Base-by-base conservation (phyloP, 2,329 filamentous ascomycete species). In the Zymoseptoria passerinii region DNA sequence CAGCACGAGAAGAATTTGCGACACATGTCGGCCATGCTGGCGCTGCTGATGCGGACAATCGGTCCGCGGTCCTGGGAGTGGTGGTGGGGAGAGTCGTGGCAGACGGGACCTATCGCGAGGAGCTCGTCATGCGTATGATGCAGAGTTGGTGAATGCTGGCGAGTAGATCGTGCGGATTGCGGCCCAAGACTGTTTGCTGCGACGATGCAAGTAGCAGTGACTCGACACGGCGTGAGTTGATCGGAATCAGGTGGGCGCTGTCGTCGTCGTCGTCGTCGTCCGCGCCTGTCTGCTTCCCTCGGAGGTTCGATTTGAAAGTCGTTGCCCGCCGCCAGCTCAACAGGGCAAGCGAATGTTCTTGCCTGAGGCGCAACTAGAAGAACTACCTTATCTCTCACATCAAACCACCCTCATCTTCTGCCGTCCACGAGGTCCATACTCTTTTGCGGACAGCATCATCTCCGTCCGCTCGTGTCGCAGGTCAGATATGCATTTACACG, bases 1-100 rank as follows among this genome's bases (percentile, higher is more conserved):
- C 70, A 72, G 59, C 70, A 72, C 54, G 59, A 66, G 64, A 71
- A 72, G 58, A 72, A 58, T 58, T 59, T 63, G 54, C 66, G 63
- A 62, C 67, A 72, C 50, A 71, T 56, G 58, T 68, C 65, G 57
- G 65, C 68, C 66, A 71, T 69, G 62, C 48, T 63, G 56, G 48
- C 53, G 59, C 54, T 60, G 61, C 61, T 57, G 48, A 61, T 60
- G 61, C 59, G 55, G 49, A 57, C 57, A 55, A 58, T 60, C 63
- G 53, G n/a, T 44, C 40, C 40, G 52, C 23, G 28, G 53, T 50
- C 35, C 40, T 57, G 44, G n/a, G 44, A 29, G 48, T 28, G 40
- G 28, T 29, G 13, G 10, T 16, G 35, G 23, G 23, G 35, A n/a
- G 35, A 16, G 35, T 44, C 35, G 35, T 44, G 35, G 35, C 35